These are phyloP conservation scores for Mikania micrantha DNA, from an alignment of 129 eudicot genomes.

Conservation along the genomic window DNA sequence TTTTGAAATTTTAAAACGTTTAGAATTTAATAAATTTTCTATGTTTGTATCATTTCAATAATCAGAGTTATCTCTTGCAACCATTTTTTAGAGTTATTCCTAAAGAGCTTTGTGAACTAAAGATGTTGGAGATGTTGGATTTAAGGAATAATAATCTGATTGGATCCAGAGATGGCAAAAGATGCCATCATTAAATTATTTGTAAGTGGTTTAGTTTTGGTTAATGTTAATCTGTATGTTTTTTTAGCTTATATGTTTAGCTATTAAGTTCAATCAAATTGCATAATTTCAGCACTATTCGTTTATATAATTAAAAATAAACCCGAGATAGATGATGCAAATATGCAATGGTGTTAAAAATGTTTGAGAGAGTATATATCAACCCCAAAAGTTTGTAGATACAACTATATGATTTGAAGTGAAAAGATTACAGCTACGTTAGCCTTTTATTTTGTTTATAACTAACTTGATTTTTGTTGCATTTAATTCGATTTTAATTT, in stretches of 20 bases:
- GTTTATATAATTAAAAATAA: background rate
- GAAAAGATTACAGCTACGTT: background rate
- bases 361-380: background rate
- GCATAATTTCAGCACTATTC: background rate
- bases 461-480: background rate
- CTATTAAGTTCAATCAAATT: background rate
- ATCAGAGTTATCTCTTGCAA: slow-evolving; percentile 55
- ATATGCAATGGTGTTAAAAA: background rate
- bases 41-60: slow-evolving; percentile 23
- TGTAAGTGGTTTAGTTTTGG: slow-evolving; percentile 40
- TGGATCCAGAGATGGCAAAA: slow-evolving; percentile 43
- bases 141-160: slow-evolving; percentile 54
- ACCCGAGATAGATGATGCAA: background rate
- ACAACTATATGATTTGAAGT: background rate
- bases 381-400: background rate
- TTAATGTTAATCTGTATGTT: background rate
- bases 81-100: slow-evolving; percentile 66
- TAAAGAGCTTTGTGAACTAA: slow-evolving; percentile 48
- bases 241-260: background rate
- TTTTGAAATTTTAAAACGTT: no score
- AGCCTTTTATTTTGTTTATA: background rate
- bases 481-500: background rate
- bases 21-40: background rate
- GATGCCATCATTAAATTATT: slow-evolving; percentile 41
- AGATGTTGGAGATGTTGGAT: slow-evolving; percentile 61